These are phyloP conservation scores for Halophytophthora polymorphica DNA, from an alignment of 352 stramenopile species.

Conservation along the genomic window DNA sequence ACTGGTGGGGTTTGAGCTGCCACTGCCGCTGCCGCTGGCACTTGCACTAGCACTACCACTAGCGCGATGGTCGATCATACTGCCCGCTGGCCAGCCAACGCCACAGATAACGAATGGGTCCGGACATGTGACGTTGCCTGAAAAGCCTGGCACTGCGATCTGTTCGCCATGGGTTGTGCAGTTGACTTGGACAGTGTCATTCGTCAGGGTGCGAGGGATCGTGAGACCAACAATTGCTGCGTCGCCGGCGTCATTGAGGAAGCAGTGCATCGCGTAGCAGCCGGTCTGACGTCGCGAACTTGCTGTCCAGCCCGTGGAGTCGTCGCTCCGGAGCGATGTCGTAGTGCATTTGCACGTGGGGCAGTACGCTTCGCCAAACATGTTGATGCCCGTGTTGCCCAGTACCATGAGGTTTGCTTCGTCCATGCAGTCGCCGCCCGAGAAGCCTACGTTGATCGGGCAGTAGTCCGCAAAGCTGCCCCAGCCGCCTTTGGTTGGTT, in stretches of 20 bases:
- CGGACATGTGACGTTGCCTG: conserved; percentile 52
- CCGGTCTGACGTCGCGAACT: conserved; percentile 42
- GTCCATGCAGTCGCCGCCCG: conserved; percentile 47
- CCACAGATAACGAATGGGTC: conserved; percentile 64
- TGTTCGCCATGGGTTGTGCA: conserved; percentile 43
- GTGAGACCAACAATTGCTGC: conserved; percentile 33
- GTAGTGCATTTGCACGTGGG: conserved; percentile 61
- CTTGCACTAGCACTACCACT: too few relatives aligned
- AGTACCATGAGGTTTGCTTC: conserved; percentile 40
- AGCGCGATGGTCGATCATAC: too few relatives aligned
- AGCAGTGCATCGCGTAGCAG: conserved; percentile 62
- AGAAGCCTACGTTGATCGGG: conserved; percentile 58
- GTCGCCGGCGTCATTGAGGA: conserved; percentile 4
- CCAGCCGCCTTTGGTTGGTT: conserved; percentile 34
- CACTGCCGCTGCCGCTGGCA: too few relatives aligned
- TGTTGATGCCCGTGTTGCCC: conserved; percentile 43
- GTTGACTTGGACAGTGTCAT: conserved; percentile 26
- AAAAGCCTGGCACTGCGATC: conserved; percentile 43
- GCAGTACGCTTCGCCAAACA: conserved; percentile 71
- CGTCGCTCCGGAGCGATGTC: conserved; percentile 48
- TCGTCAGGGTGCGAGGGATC: conserved; percentile 20
- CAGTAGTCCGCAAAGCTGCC: conserved; percentile 68
- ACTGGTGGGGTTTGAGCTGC: too few relatives aligned
- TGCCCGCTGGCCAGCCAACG: neutral
- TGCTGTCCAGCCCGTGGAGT: conserved; percentile 54